Base-by-base conservation (phyloP, 2,329 filamentous ascomycete genomes). In the Trichophyton simii region DNA sequence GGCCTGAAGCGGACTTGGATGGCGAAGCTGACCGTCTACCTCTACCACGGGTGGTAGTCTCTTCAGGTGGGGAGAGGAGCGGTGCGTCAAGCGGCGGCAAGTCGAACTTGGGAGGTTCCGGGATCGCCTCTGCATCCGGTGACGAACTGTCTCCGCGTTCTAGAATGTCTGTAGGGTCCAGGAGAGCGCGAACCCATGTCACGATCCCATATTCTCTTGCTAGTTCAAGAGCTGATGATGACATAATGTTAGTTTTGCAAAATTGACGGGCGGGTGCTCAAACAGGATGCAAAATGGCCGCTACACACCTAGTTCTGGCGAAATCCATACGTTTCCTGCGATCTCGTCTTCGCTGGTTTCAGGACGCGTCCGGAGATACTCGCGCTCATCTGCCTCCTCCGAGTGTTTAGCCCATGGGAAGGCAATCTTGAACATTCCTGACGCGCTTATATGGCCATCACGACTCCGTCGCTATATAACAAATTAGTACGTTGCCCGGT, bases 251-350 rank as follows among this genome's bases (percentile, higher is more conserved):
- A 68, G 54, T 67, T 67, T 67, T 67, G 54, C n/a, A 62, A 34
- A 18, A 13, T 42, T 48, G 41, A 57, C 42, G 55, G 36, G 15
- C 34, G 55, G 36, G 11, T 8, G 9, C 9, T 11, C 22, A 44
- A 22, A n/a, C 22, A 52, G 11, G 38, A 34, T 22, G 7, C 42
- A 22, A 41, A 20, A 25, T 4, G 20, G 13, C 46, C 25, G 5
- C 46, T 52, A 22, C 46, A 42, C 61, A 87, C 84, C 84, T 72
- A 83, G 78, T 66, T 87, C 81, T 4, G 92, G 91, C 55, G 90
- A 85, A 58, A 97, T 91, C 94, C 94, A 99, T 59, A 99, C 85
- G 73, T 96, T 99, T 54, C 94, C 94, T 28, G 94, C 94, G 34
- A 94, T 91, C 79, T 97, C 94, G 71, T 97, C 91, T 61, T 82